phyloP scores from a whole-genome alignment of 768 basidiomycete genomes.

The Auricularia sp. region DNA sequence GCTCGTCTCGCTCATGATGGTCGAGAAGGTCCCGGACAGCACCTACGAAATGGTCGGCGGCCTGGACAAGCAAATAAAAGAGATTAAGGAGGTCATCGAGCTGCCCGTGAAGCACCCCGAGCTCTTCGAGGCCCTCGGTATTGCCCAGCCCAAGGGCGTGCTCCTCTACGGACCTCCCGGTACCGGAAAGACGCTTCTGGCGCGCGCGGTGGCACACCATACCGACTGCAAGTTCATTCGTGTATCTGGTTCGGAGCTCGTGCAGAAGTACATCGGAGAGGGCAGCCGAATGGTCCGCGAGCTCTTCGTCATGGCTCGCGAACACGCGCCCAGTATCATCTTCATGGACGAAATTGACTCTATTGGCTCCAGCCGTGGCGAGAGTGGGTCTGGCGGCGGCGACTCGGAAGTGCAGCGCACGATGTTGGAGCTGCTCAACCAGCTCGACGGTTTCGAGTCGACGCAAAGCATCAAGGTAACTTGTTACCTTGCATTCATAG shows the following conservation, averaged over 20 bases:
- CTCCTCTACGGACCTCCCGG: constrained; percentile 93
- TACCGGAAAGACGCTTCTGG: constrained; percentile 91
- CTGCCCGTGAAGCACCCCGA: constrained; percentile 96
- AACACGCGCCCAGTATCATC: constrained; percentile 96
- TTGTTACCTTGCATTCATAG: neutral
- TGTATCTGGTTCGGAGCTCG: constrained; percentile 86
- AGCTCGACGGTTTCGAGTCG: constrained; percentile 80
- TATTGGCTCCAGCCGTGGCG: constrained; percentile 87
- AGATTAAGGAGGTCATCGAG: constrained; percentile 98
- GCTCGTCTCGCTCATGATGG: constrained; percentile 98
- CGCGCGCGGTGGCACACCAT: constrained; percentile 93
- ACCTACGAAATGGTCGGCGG: constrained; percentile 99
- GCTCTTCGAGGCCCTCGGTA: constrained; percentile 90
- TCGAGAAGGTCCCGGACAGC: constrained; percentile 97
- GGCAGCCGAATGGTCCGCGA: constrained; percentile 95
- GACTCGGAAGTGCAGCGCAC: constrained; percentile 87
- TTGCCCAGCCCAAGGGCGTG: constrained; percentile 95
- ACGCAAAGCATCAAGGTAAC: constrained; percentile 69
- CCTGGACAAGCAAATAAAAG: constrained; percentile 95
- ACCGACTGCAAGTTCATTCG: constrained; percentile 97
- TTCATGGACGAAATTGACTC: constrained; percentile 99
- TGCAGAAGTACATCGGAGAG: constrained; percentile 98
- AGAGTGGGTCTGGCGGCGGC: constrained; percentile 57
- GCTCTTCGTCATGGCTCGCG: constrained; percentile 95
- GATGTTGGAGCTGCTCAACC: constrained; percentile 83